Evolutionary conservation across 176 grass and related monocot genomes (phyloP).

Genomic region (Cymbopogon citratus): DNA sequence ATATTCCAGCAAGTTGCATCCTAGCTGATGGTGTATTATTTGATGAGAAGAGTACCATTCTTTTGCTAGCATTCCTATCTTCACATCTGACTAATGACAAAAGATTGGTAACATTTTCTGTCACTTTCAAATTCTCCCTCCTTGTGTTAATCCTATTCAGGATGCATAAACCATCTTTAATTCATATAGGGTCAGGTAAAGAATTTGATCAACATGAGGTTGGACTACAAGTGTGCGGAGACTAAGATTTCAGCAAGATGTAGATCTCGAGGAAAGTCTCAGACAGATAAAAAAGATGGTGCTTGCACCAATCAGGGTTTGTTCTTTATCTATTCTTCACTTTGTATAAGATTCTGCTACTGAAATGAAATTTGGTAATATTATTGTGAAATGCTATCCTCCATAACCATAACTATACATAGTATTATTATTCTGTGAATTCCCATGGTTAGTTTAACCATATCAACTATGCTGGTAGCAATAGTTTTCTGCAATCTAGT

Average conservation of each 20-base stretch:
- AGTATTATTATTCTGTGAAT: background rate
- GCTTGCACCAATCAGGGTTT: constrained; percentile 34
- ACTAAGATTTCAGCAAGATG: constrained; percentile 7
- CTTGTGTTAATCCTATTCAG: background rate
- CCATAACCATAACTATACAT: background rate
- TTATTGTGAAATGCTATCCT: background rate
- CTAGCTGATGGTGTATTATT: constrained; percentile 35
- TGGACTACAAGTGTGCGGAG: background rate
- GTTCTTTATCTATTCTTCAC: constrained; percentile 14
- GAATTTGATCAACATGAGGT: constrained; percentile 22
- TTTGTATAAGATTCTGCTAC: background rate
- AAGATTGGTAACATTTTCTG: constrained; percentile 45
- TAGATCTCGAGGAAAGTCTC: constrained; percentile 30
- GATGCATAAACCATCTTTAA: background rate
- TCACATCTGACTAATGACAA: constrained; percentile 42
- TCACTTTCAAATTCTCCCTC: constrained; percentile 7
- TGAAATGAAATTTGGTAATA: background rate
- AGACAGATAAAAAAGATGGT: constrained; percentile 10
- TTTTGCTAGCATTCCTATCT: constrained; percentile 50
- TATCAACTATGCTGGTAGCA: background rate
- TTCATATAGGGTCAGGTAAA: constrained; percentile 44
- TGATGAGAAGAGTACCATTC: constrained; percentile 45
- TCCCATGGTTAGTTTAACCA: background rate
- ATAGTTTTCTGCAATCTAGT: background rate
- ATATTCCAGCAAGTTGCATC: constrained; percentile 39